Percentiles rank a stretch among this genome's conserved stretches.
Conservation (phyloP, 208 protist species). For the Lotmaria passim region DNA sequence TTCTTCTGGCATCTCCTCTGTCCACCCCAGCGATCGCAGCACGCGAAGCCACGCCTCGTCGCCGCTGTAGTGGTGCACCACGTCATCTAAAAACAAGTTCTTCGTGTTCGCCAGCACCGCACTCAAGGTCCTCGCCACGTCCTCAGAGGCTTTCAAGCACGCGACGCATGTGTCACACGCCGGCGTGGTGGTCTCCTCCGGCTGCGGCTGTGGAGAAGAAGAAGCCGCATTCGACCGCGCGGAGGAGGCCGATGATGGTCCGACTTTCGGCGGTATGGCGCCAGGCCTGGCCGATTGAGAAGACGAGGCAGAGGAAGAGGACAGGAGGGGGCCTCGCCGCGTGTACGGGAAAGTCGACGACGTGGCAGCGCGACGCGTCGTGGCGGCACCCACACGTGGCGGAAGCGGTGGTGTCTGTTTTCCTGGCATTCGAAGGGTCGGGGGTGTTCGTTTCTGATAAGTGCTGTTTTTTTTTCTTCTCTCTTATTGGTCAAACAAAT, state of each 20-base stretch:
- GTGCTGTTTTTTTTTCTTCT: not conserved
- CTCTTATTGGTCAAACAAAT: too few species aligned
- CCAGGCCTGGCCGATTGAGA: not conserved
- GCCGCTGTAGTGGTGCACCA: slow-evolving; percentile 65
- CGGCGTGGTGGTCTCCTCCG: slow-evolving; percentile 1
- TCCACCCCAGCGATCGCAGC: slow-evolving; percentile 46
- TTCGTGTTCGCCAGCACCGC: slow-evolving; percentile 55
- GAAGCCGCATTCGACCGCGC: not conserved
- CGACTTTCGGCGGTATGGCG: not conserved
- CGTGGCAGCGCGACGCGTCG: not conserved
- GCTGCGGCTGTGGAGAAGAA: not conserved
- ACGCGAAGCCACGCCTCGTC: slow-evolving; percentile 71
- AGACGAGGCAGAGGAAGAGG: not conserved
- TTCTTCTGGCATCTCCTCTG: too few species aligned
- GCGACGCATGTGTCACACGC: slow-evolving; percentile 33
- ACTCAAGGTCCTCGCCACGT: slow-evolving; percentile 33
- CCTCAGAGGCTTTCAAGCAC: slow-evolving; percentile 17
- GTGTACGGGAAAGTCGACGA: not conserved
- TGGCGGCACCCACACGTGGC: not conserved
- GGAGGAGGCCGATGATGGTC: not conserved
- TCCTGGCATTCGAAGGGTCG: slow-evolving; percentile 13
- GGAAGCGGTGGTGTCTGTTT: slow-evolving; percentile 1
- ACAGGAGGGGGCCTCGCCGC: not conserved
- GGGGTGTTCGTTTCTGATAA: not conserved
- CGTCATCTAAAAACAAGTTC: slow-evolving; percentile 57